Evolutionary conservation across 345 rosid species (phyloP).

Genomic region (Eucalyptus marginata): DNA sequence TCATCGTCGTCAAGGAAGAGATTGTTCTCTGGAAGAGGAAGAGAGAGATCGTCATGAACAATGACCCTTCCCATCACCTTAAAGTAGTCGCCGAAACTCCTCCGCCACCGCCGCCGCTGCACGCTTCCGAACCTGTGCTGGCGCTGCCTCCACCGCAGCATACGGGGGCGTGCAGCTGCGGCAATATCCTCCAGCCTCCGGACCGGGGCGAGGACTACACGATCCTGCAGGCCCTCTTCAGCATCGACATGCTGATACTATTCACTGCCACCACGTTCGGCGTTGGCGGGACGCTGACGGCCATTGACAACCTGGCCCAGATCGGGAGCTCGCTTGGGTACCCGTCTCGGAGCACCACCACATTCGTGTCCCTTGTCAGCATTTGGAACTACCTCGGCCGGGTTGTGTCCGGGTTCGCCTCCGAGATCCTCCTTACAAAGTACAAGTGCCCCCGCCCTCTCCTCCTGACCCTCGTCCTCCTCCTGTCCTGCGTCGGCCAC

Average conservation of each 20-base stretch:
- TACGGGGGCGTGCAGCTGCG: neutral
- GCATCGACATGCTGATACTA: conserved; percentile 9
- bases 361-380: conserved; percentile 10
- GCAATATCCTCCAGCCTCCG: conserved; percentile 2
- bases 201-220: conserved; percentile 11
- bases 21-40: neutral
- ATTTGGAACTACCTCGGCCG: conserved; percentile 14
- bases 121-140: neutral
- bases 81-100: conserved; percentile 1
- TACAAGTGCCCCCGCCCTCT: conserved; percentile 8
- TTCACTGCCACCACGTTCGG: conserved; percentile 8
- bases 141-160: neutral
- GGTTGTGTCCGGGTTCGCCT: conserved; percentile 2
- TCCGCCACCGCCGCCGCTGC: neutral
- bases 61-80: neutral
- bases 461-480: conserved; percentile 13
- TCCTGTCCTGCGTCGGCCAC: conserved; percentile 24
- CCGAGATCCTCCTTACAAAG: conserved; percentile 1
- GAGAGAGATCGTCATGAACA: neutral
- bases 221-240: conserved; percentile 10
- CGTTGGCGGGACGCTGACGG: conserved; percentile 6
- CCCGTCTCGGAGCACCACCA: neutral
- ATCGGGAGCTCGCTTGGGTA: conserved; percentile 5
- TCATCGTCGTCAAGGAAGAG: conserved; percentile 10
- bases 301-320: conserved; percentile 8